Evolutionary conservation across 177 flowering plant genomes (phyloP), one percentile per base, ranked within the genome.

Genomic region (Telopea speciosissima): DNA sequence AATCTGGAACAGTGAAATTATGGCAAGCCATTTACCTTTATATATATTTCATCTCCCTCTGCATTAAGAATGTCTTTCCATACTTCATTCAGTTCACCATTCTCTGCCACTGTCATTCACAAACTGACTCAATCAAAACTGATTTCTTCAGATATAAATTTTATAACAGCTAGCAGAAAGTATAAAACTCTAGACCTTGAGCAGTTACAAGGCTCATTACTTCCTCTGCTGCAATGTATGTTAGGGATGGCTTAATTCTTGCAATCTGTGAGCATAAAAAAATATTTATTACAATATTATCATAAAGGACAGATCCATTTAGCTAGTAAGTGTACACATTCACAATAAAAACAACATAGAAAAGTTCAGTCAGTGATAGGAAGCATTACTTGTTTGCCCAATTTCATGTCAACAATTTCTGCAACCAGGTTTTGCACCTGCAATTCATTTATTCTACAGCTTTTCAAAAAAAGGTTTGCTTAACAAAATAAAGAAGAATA

Each of bases 151-250:
- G 14, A 62, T 44, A 73, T 9, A 42, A 42, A 44, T 40, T 62
- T n/a, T 23, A 66, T 61, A 22, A 64, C 5, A 24, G 49, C 25
- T 62, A 40, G 33, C 54, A 63, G 68, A 31, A 17, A 16, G 54
- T 49, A 49, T 68, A 58, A 17, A 44, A 36, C 44, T 67, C 63
- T 60, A 62, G 40, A 95, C 99, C 97, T 88, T 95, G 99, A 81
- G 99, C 97, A 69, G 97, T 92, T 52, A 95, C 99, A 21, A 92
- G 97, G 82, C 99, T 88, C 97, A 95, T 95, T 74, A 95, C 74
- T 88, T 95, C 97, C 86, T 91, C 94, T 25, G 97, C 91, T 21
- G 97, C 97, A 62, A 95, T 85, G 68, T 87, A 91, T 54, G 99
- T 89, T 63, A 95, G 80, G 36, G 89, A 84, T 60, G 99, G 99